Evolutionary conservation across 106 monocot species (phyloP).

Genomic region (Amphibolis antarctica): DNA sequence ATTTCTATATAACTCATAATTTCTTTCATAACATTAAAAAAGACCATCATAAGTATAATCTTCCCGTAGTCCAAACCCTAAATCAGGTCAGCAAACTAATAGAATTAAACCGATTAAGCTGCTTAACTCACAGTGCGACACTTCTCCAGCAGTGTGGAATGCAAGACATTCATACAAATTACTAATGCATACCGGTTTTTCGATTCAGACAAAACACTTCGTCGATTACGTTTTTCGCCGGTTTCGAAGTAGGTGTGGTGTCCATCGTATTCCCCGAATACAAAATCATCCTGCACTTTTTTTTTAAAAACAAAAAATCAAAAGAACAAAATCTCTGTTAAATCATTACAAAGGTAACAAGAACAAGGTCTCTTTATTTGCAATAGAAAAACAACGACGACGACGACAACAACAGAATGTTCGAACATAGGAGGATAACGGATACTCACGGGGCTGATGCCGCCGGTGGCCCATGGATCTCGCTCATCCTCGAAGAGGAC

Average conservation of each 20-base stretch:
- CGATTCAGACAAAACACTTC: no score
- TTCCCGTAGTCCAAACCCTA: no score
- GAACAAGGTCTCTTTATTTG: background rate
- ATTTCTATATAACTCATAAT: no score
- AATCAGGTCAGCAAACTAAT: no score
- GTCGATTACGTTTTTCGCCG: slow-evolving; percentile 26
- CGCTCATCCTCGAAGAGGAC: slow-evolving; percentile 68
- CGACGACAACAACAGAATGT: background rate
- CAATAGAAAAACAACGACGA: background rate
- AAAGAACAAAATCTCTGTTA: background rate
- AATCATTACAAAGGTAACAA: background rate
- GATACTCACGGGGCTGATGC: slow-evolving; percentile 39
- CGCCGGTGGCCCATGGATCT: slow-evolving; percentile 58
- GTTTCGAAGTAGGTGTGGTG: slow-evolving; percentile 68
- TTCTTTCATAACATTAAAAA: no score
- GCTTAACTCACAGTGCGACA: no score
- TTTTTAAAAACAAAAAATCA: background rate
- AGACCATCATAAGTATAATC: no score
- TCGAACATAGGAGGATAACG: background rate
- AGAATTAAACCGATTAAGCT: no score
- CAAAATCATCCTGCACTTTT: slow-evolving; percentile 67
- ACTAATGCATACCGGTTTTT: no score
- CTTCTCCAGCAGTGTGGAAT: no score
- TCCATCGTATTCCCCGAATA: slow-evolving; percentile 73
- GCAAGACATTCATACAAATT: no score